Base-by-base conservation (phyloP, 352 stramenopile genomes). In the Phytophthora niederhauseri region DNA sequence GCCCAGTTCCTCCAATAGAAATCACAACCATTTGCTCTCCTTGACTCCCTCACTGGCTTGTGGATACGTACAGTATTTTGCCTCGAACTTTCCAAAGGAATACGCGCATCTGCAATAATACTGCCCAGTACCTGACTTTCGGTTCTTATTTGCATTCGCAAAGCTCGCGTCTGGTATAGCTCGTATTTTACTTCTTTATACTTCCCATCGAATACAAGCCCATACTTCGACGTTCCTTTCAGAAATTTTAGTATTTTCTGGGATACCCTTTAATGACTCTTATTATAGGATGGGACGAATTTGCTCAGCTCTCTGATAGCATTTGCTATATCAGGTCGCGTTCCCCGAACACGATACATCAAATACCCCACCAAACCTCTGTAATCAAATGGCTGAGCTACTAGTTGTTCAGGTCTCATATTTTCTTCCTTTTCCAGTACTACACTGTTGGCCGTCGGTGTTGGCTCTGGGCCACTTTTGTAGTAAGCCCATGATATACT, bases 11-110 rank as follows among this genome's bases (percentile, higher is more conserved):
- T 64, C 19, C 15, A 70, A 30, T 57, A 71, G 11, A 38, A 65
- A 28, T 34, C 24, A 26, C 15, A 63, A 7, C 56, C 59, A 66
- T 30, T 58, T 20, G 6, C 49, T 58, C 36, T 66, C 49, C 28
- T 49, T 66, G 3, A 66, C 30, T n/a, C 56, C 36, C 56, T 71
- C 63, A 19, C 28, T 54, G 55, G 34, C 30, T 22, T 70, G 22
- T 70, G 26, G 7, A 70, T 31, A 57, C 55, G 65, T 12, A 60
- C 24, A 12, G 17, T 53, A 28, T 36, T 17, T 45, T 63, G 56
- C n/a, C 28, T 63, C 5, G 17, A 53, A 54, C 55, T 54, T 22
- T 63, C 55, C 26, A 24, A 63, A 30, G 56, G 34, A 36, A 63
- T 46, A n/a, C 41, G 55, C 9, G 26, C 45, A 48, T 56, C 57